Base-by-base conservation (phyloP, 164 flowering plant genomes). In the Dillenia suffruticosa region DNA sequence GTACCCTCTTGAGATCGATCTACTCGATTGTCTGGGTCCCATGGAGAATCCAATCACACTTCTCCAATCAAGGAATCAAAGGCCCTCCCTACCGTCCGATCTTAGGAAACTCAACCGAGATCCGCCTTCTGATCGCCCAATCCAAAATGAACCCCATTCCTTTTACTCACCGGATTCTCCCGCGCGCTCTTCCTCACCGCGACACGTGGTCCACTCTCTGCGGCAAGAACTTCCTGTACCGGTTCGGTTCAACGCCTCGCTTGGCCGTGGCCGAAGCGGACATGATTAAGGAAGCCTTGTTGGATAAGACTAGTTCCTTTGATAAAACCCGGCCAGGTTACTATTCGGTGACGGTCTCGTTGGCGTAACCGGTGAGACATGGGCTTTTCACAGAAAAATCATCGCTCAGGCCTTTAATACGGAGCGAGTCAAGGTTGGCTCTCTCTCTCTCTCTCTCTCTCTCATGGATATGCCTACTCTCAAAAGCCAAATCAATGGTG, bases 231-330 rank as follows among this genome's bases (percentile, higher is more conserved):
- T 87, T 79, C 52, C 68, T 89, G 1, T 84, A 73, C 69, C 86
- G 96, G 96, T 83, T 84, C 62, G 92, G 96, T 45, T 22, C 76
- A 0, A 75, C 46, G 50, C 87, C 90, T 17, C 49, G 80, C 55
- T 49, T 89, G 49, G 87, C 87, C 2, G 61, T 81, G 9, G 32
- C 83, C 13, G 96, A 89, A 14, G 85, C 83, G 32, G 82, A 79
- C 3, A 53, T 83, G 77, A 79, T 86, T 19, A 83, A 79, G 65
- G 89, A 83, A 61, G 76, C 81, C n/a, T 54, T 83, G n/a, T 12
- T 77, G 56, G 74, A 74, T 51, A 65, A 70, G 4, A 49, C 49
- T 46, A 85, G 79, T 1, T 65, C 61, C 9, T 80, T 72, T 57
- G 75, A 50, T 49, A 80, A 55, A 56, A n/a, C 65, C 16, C n/a